Percentiles rank a stretch among this genome's conserved stretches.
phyloP scores from a whole-genome alignment of 306 rosid genomes.

The Quercus suber region DNA sequence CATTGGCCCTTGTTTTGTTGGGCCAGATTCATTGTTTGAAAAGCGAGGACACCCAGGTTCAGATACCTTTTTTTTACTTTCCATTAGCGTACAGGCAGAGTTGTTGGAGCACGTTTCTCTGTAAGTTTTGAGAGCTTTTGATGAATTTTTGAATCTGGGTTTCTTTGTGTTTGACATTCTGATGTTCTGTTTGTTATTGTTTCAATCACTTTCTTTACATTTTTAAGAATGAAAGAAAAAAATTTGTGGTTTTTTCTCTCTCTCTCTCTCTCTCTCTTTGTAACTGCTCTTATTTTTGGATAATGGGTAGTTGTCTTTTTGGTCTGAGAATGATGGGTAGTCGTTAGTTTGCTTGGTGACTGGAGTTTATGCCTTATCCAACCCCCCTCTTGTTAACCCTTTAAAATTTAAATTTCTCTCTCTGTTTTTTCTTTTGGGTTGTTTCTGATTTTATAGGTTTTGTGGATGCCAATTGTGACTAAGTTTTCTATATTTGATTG shows the following conservation, averaged over 20 bases:
- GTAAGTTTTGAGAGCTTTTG: not conserved
- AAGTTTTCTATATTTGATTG: not conserved
- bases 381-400: no score
- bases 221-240: no score
- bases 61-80: not conserved
- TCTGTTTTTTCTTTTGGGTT: not conserved
- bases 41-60: constrained; percentile 29
- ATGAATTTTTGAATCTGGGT: constrained; percentile 1
- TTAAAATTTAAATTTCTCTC: no score
- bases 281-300: not conserved
- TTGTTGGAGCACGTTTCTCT: constrained; percentile 11
- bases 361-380: no score
- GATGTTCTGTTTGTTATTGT: not conserved
- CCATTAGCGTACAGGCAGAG: not conserved
- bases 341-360: not conserved
- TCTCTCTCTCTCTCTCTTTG: no score
- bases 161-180: not conserved
- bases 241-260: not conserved
- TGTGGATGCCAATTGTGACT: not conserved
- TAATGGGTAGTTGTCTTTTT: not conserved
- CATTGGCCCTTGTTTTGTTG: not conserved
- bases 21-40: constrained; percentile 15
- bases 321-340: not conserved
- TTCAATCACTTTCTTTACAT: not conserved
- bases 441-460: not conserved